Conservation (phyloP, 1,284 basidiomycete species). For the Ceraceosorus bombacis region DNA sequence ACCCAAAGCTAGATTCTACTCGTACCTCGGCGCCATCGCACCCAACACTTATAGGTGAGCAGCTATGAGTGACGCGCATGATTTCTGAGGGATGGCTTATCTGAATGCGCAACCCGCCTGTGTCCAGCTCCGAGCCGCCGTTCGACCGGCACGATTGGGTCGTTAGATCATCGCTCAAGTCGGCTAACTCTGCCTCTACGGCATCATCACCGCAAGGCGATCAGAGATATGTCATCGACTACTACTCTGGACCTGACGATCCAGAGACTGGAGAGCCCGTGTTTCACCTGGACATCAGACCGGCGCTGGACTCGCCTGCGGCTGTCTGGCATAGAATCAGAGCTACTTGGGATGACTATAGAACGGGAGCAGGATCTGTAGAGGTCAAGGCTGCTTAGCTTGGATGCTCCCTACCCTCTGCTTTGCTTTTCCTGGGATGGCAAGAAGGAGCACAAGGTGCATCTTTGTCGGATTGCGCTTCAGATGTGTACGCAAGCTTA, state of each 20-base stretch:
- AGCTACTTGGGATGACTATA: constrained; percentile 4
- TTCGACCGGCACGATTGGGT: constrained; percentile 99
- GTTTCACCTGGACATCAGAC: constrained; percentile 9
- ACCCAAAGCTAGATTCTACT: constrained; percentile 74
- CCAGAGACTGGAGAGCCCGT: constrained; percentile 9
- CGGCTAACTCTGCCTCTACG: constrained; percentile 10
- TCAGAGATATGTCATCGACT: constrained; percentile 47
- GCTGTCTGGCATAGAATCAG: constrained; percentile 1
- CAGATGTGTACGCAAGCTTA: too few species aligned
- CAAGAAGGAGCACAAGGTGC: too few species aligned
- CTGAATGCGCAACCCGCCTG: not conserved
- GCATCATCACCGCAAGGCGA: constrained; percentile 24
- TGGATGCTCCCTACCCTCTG: too few species aligned
- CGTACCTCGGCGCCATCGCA: constrained; percentile 76
- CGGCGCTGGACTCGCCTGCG: constrained; percentile 6
- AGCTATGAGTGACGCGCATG: constrained; percentile 15
- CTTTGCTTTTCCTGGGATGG: too few species aligned
- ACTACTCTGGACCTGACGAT: constrained; percentile 26
- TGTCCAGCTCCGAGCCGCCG: constrained; percentile 71
- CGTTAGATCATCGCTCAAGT: constrained; percentile 58
- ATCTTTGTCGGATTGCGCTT: too few species aligned
- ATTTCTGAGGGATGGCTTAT: not conserved
- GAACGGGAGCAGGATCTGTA: constrained; percentile 1
- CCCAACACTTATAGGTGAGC: constrained; percentile 79
- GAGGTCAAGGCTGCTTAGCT: too few species aligned